These are phyloP conservation scores for Ammopiptanthus mongolicus DNA, from an alignment of 306 rosid species.

Conservation along the genomic window DNA sequence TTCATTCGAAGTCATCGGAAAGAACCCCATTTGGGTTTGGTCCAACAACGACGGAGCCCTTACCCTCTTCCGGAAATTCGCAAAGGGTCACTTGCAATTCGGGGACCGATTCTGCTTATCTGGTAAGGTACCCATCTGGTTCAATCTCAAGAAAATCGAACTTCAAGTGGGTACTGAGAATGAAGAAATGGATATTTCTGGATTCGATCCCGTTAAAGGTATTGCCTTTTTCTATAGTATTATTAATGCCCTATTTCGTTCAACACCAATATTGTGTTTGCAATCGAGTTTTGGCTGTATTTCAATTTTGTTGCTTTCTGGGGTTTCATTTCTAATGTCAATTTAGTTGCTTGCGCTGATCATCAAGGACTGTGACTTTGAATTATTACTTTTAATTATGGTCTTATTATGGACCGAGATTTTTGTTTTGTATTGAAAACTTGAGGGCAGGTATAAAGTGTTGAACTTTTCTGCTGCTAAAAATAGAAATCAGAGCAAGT, in stretches of 20 bases:
- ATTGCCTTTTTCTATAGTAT: not conserved
- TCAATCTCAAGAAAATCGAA: slow-evolving; percentile 30
- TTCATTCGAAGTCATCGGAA: slow-evolving; percentile 68
- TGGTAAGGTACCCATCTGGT: slow-evolving; percentile 51
- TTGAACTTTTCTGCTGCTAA: not conserved
- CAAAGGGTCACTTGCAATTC: slow-evolving; percentile 46
- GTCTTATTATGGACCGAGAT: not conserved
- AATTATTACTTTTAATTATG: not conserved
- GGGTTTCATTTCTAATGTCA: not conserved
- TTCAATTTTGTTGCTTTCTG: not conserved
- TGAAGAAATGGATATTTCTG: slow-evolving; percentile 44
- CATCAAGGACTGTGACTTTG: not conserved
- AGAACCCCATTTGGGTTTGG: slow-evolving; percentile 75
- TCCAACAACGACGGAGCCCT: slow-evolving; percentile 21
- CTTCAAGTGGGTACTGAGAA: slow-evolving; percentile 17
- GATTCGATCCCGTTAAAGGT: slow-evolving; percentile 77
- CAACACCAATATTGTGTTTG: not conserved
- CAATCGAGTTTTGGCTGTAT: not conserved
- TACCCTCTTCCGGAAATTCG: slow-evolving; percentile 46
- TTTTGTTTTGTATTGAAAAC: not conserved
- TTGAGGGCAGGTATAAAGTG: not conserved
- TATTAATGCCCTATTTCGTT: not conserved
- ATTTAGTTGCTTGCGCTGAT: not conserved
- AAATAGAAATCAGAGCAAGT: not conserved
- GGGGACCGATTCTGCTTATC: slow-evolving; percentile 77